Base-by-base conservation (phyloP, 2,329 filamentous ascomycete species). In the Apiospora sp. region DNA sequence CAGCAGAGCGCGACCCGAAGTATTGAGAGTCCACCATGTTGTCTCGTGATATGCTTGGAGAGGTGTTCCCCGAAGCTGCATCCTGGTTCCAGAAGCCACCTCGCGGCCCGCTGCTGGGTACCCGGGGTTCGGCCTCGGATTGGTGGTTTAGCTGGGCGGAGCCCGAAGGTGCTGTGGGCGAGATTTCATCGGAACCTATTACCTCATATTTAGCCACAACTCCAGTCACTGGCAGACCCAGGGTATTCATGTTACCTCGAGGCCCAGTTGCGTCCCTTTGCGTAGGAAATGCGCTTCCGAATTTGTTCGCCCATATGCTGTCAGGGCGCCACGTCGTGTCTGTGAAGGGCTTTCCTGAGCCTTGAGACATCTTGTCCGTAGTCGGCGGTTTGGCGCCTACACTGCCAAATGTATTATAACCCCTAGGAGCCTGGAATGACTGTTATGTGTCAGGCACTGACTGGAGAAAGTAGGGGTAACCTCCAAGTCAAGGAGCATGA, bases 111-210 rank as follows among this genome's bases (percentile, higher is more conserved):
- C 61, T 51, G 30, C 37, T 70, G 70, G 82, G 82, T 73, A 78
- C 81, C 90, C 92, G 93, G 67, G 87, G 85, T 76, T 93, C 92
- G 24, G 89, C 89, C 78, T 94, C 92, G 13, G 92, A 93, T 58
- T 91, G 89, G 64, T 90, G 87, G 73, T 93, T 87, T 51, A 95
- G 85, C 73, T 92, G 92, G 74, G 91, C 88, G 7, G 92, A 94
- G 68, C 92, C 93, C 4, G 90, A 91, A 78, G 92, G 90, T 71
- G 84, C 87, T 76, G 89, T 87, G 51, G 81, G 77, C 43, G 84
- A 84, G 34, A 80, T 75, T 67, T 86, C 83, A 48, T 83, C 83
- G 27, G 80, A 81, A 72, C 81, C 82, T 82, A 74, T n/a, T 37
- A 10, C 30, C 54, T 61, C 3, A 61, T 37, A 30, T 61, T 61